Conservation (phyloP, 768 basidiomycete species). For the Panus rudis region DNA sequence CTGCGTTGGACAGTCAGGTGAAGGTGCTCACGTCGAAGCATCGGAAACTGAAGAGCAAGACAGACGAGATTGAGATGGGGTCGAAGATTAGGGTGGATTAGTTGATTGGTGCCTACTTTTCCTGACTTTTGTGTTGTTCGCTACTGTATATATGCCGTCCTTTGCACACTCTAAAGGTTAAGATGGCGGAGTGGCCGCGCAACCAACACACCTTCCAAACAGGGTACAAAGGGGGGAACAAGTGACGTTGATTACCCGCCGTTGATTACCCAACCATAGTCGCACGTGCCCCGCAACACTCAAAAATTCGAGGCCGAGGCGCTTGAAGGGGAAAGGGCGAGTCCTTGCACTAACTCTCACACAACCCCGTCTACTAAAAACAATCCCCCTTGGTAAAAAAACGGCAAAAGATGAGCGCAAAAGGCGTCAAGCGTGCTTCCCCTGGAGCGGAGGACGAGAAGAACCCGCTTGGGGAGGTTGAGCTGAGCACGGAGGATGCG, state of each 20-base stretch:
- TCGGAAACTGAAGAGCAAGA: conserved; percentile 25
- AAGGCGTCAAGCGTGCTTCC: conserved; percentile 58
- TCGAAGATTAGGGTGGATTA: conserved; percentile 73
- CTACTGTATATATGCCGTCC: neutral
- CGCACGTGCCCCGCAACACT: too few species aligned
- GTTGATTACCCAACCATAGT: too few species aligned
- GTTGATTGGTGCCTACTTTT: too few species aligned
- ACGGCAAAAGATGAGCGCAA: conserved; percentile 17
- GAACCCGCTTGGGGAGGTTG: conserved; percentile 53
- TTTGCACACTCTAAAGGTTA: neutral
- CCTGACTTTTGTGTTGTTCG: neutral
- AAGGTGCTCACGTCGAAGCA: conserved; percentile 29
- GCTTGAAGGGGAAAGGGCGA: neutral
- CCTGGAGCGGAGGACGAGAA: conserved; percentile 77
- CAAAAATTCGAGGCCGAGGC: neutral
- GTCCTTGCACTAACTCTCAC: conserved; percentile 4
- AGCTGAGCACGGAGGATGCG: conserved; percentile 67
- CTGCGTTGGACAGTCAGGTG: conserved; percentile 29
- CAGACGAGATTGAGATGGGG: conserved; percentile 79
- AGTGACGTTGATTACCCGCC: neutral
- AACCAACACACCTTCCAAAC: neutral
- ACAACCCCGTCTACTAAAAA: conserved; percentile 2
- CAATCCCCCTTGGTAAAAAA: neutral
- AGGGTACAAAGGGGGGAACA: neutral
- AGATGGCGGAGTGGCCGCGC: neutral